phyloP scores from a whole-genome alignment of 192 early-diverging fungal species.

The Gonapodya prolifera region DNA sequence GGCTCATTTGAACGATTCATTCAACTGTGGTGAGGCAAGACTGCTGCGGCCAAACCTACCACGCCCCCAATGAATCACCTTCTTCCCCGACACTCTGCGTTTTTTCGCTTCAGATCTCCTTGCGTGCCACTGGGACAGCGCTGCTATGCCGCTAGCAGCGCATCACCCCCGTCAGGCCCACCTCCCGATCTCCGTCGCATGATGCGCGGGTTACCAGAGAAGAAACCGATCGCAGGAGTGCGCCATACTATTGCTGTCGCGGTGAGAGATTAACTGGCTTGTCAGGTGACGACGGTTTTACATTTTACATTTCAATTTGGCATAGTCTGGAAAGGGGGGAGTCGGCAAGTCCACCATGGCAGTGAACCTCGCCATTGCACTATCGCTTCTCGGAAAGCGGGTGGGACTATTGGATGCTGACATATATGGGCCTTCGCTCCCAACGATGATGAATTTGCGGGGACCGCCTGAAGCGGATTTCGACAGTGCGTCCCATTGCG shows the following conservation, averaged over 20 bases:
- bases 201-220: slow-evolving; percentile 56
- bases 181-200: slow-evolving; percentile 16
- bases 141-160: neutral
- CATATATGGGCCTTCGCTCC: slow-evolving; percentile 86
- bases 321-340: slow-evolving; percentile 70
- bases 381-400: slow-evolving; percentile 34
- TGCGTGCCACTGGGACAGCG: neutral
- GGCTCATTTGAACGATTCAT: neutral
- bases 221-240: slow-evolving; percentile 55
- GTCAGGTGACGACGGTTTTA: neutral
- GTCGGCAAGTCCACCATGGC: slow-evolving; percentile 74
- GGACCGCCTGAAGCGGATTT: slow-evolving; percentile 54
- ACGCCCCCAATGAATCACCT: no score
- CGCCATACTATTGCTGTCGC: slow-evolving; percentile 66
- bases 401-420: slow-evolving; percentile 79
- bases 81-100: no score
- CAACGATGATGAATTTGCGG: slow-evolving; percentile 67
- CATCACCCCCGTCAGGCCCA: no score
- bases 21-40: no score
- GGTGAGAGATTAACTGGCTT: neutral
- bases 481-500: slow-evolving; percentile 22
- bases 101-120: neutral
- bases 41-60: no score
- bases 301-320: neutral
- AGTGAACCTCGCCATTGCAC: slow-evolving; percentile 67